Conservation (phyloP, 2,329 filamentous ascomycete genomes). For the Arthrobotrys pseudoclavata region DNA sequence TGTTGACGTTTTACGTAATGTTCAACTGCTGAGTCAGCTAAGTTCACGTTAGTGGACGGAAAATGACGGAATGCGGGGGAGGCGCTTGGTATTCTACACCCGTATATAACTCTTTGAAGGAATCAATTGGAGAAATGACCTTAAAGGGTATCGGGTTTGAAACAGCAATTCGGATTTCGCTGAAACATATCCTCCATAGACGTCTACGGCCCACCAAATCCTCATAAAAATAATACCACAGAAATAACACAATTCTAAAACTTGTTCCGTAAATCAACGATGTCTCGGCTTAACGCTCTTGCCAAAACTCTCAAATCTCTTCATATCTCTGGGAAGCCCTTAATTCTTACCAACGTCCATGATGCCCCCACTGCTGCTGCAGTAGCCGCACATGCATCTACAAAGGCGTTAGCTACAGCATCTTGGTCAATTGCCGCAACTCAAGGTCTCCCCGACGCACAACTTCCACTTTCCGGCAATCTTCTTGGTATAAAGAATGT, state of each 20-base stretch:
- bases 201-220: not conserved
- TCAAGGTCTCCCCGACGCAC: conserved; percentile 68
- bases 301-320: conserved; percentile 67
- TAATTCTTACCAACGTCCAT: conserved; percentile 73
- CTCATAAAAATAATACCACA: conserved; percentile 26
- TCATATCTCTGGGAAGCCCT: conserved; percentile 70
- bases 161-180: not conserved
- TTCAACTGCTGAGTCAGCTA: conserved; percentile 22
- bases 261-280: not conserved
- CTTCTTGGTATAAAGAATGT: conserved; percentile 69
- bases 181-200: not conserved
- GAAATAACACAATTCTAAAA: conserved; percentile 25
- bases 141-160: not conserved
- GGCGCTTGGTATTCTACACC: not conserved
- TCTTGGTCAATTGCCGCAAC: conserved; percentile 70
- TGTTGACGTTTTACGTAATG: not conserved
- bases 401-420: conserved; percentile 69
- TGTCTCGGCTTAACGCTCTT: conserved; percentile 44
- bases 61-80: conserved; percentile 6
- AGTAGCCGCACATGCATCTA: conserved; percentile 68
- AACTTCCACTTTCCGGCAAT: conserved; percentile 71
- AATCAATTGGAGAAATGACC: too few species aligned
- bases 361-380: conserved; percentile 70
- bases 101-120: too few species aligned
- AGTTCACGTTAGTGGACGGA: conserved; percentile 25